Evolutionary conservation across 179 eudicot genomes (phyloP).

Genomic region (Actinidia arguta): DNA sequence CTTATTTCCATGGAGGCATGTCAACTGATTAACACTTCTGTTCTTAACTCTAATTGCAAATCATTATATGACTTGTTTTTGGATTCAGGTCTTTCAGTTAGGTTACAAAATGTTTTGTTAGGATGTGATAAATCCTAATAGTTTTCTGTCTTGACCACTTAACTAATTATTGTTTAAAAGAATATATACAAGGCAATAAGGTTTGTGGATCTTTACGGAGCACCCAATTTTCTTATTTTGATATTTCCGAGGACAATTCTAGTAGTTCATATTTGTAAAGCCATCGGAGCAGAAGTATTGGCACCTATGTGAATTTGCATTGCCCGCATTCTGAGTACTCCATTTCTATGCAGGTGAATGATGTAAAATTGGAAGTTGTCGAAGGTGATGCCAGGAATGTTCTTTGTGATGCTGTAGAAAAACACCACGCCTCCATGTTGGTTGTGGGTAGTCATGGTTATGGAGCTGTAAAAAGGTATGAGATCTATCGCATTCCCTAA

Average conservation of each 20-base stretch:
- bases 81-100: not conserved
- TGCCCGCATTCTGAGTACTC: not conserved
- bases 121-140: not conserved
- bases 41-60: not conserved
- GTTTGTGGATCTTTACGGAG: not conserved
- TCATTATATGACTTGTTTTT: not conserved
- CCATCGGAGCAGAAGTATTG: not conserved
- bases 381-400: constrained; percentile 80
- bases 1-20: not conserved
- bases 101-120: not conserved
- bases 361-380: constrained; percentile 43
- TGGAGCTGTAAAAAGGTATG: constrained; percentile 72
- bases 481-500: not conserved
- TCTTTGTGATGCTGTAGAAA: constrained; percentile 81
- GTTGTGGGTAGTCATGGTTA: constrained; percentile 85
- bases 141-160: not conserved
- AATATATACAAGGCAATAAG: not conserved
- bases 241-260: not conserved
- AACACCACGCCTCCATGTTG: constrained; percentile 63
- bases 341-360: constrained; percentile 52
- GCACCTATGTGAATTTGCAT: not conserved
- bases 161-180: not conserved
- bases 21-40: not conserved
- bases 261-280: not conserved
- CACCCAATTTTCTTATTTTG: not conserved